These are phyloP conservation scores for Prunus mira DNA, from an alignment of 306 rosid genomes.

Conservation along the genomic window DNA sequence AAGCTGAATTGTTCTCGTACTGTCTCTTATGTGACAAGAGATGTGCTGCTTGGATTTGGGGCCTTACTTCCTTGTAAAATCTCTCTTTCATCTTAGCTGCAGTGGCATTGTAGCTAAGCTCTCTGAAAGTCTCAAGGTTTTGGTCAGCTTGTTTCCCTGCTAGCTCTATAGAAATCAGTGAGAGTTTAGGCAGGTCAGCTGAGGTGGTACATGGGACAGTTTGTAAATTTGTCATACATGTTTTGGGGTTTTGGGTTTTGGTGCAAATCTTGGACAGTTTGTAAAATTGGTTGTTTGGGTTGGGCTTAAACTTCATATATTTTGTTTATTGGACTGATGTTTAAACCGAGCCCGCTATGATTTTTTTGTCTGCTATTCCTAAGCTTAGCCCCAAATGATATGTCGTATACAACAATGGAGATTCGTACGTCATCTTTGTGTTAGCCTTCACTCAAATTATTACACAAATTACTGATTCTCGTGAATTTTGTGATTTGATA, in stretches of 20 bases:
- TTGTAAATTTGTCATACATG: background rate
- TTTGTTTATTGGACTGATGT: background rate
- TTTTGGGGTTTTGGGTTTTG: background rate
- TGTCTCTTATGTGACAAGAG: background rate
- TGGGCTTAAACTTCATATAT: too few species aligned
- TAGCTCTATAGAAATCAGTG: background rate
- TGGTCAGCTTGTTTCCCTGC: background rate
- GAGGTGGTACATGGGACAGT: background rate
- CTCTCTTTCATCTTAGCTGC: background rate
- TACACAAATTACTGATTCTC: too few species aligned
- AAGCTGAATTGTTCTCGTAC: background rate
- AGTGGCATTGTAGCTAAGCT: background rate
- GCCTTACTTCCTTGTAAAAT: background rate
- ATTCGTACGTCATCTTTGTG: too few species aligned
- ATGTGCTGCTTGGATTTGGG: background rate
- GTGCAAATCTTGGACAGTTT: background rate
- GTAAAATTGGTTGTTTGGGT: too few species aligned
- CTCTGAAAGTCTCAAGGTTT: background rate
- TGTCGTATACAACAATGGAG: too few species aligned
- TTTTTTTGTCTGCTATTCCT: too few species aligned
- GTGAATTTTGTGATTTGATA: too few species aligned
- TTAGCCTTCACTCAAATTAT: too few species aligned
- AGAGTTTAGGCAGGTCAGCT: conserved; percentile 4
- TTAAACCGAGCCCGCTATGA: too few species aligned
- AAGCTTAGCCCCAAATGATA: too few species aligned